These are phyloP conservation scores for Podosphaera leucotricha DNA, from an alignment of 2,329 filamentous ascomycete genomes.

Conservation along the genomic window DNA sequence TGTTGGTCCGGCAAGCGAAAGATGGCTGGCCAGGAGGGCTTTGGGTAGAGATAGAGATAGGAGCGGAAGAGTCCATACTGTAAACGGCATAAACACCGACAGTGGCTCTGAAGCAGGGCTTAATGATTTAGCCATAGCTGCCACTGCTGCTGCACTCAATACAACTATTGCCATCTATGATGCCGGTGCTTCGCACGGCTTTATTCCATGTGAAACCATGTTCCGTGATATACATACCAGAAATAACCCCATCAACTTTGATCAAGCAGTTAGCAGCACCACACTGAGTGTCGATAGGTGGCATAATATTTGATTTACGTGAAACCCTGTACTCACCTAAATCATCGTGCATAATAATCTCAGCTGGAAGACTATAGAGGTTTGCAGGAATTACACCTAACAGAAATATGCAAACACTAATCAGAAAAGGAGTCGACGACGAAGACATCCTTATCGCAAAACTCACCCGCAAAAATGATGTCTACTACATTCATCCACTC, in stretches of 20 bases:
- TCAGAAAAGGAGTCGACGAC: background rate
- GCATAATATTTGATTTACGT: background rate
- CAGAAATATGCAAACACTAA: background rate
- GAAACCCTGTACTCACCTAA: background rate
- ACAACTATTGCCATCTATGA: background rate
- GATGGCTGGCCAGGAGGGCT: background rate
- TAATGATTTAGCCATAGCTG: slow-evolving; percentile 1
- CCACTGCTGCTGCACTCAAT: background rate
- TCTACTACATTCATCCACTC: background rate
- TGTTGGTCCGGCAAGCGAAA: background rate
- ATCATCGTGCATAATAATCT: slow-evolving; percentile 1
- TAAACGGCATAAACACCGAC: background rate
- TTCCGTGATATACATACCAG: background rate
- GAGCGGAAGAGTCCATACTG: background rate
- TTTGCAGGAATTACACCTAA: background rate
- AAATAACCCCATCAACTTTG: background rate
- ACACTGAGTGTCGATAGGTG: background rate
- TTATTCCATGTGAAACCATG: background rate
- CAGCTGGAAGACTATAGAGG: background rate
- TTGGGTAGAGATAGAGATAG: background rate
- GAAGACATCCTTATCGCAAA: background rate
- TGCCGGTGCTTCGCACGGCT: slow-evolving; percentile 1
- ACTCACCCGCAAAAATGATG: slow-evolving; percentile 1
- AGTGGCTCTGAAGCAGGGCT: background rate
- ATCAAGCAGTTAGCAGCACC: background rate